phyloP scores from a whole-genome alignment of 2,329 filamentous ascomycete species.

The Huntiella savannae region DNA sequence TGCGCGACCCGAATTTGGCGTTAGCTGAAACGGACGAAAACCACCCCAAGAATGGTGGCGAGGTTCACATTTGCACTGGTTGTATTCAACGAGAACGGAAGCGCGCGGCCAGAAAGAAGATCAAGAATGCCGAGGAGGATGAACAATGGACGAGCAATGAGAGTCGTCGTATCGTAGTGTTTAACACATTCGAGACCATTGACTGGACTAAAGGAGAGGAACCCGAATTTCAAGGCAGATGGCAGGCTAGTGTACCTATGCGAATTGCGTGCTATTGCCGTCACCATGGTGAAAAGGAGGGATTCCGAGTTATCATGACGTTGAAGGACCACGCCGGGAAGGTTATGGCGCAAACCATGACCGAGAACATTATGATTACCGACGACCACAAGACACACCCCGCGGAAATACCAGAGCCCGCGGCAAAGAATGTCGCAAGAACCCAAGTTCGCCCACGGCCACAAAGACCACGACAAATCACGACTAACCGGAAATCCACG shows the following conservation, averaged over 20 bases:
- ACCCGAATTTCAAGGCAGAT: constrained; percentile 33
- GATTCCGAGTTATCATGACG: constrained; percentile 82
- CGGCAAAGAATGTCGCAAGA: constrained; percentile 5
- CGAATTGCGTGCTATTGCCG: constrained; percentile 93
- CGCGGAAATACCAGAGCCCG: constrained; percentile 5
- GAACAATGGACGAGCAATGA: constrained; percentile 70
- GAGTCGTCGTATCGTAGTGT: constrained; percentile 65
- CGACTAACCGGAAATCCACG: constrained; percentile 10
- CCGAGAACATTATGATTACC: constrained; percentile 84
- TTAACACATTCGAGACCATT: constrained; percentile 75
- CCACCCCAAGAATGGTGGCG: constrained; percentile 69
- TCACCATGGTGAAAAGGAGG: constrained; percentile 82
- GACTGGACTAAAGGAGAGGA: constrained; percentile 50
- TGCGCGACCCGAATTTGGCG: constrained; percentile 14
- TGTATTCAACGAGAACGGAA: constrained; percentile 87
- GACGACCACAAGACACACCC: constrained; percentile 85
- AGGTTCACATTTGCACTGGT: constrained; percentile 78
- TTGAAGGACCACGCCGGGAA: constrained; percentile 64
- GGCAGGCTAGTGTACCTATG: constrained; percentile 77
- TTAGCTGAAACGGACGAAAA: constrained; percentile 39
- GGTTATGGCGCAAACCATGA: constrained; percentile 67
- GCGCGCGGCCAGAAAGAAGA: constrained; percentile 77
- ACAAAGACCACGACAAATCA: constrained; percentile 15
- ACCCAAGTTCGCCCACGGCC: constrained; percentile 19
- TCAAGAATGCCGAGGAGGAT: constrained; percentile 83